Evolutionary conservation across 73 alveolate species (phyloP).

Genomic region (Paramecium primaurelia): DNA sequence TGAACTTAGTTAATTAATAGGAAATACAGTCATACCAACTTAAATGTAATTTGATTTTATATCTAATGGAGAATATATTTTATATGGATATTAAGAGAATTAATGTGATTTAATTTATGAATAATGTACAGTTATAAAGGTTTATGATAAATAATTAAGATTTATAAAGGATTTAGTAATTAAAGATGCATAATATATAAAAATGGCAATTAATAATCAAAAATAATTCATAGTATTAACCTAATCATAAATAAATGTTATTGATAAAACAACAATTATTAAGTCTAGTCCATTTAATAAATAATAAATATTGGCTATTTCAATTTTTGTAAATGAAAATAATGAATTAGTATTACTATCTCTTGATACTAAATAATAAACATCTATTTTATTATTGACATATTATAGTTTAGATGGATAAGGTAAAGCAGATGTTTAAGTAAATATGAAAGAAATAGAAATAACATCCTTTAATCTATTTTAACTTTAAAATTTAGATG

Average conservation of each 20-base stretch:
- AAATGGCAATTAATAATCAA: not conserved
- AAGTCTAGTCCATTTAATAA: not conserved
- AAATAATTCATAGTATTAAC: not conserved
- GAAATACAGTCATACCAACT: not conserved
- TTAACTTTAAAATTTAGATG: not conserved
- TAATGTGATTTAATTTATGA: not conserved
- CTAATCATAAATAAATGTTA: not conserved
- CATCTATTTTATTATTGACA: not conserved
- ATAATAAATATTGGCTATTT: not conserved
- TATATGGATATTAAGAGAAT: not conserved
- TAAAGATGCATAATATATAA: not conserved
- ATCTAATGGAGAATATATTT: not conserved
- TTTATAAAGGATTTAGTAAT: not conserved
- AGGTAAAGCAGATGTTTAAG: not conserved
- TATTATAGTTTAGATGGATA: not conserved
- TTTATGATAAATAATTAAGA: not conserved
- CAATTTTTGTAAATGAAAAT: not conserved
- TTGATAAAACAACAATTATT: not conserved
- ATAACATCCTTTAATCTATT: not conserved
- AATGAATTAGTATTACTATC: not conserved
- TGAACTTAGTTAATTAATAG: not conserved
- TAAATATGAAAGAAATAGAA: not conserved
- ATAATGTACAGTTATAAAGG: not conserved
- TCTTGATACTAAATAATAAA: not conserved
- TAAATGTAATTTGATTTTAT: not conserved